A percentile compares a stretch with the other conserved stretches of the same genome.
These are phyloP conservation scores for Cenococcum geophilum DNA, from an alignment of 495 filamentous ascomycete species.

Conservation along the genomic window DNA sequence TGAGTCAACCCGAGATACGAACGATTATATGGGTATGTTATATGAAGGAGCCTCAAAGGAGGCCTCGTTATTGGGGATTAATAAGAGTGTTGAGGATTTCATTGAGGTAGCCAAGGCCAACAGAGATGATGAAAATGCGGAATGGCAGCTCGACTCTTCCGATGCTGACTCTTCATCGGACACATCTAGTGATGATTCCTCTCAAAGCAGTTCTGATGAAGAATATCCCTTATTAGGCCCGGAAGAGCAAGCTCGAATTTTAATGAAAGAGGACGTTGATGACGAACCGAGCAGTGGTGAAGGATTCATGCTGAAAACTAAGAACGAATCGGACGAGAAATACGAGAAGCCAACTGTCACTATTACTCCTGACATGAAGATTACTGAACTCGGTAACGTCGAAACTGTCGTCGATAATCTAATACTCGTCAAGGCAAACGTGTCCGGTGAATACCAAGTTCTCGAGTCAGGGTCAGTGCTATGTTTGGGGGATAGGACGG, in stretches of 20 bases:
- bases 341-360: constrained; percentile 66
- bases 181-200: constrained; percentile 42
- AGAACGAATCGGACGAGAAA: constrained; percentile 55
- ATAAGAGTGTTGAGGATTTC: constrained; percentile 28
- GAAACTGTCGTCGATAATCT: constrained; percentile 68
- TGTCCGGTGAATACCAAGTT: constrained; percentile 72
- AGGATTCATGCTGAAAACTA: constrained; percentile 62
- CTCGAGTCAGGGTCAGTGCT: constrained; percentile 77
- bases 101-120: constrained; percentile 41
- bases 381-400: constrained; percentile 65
- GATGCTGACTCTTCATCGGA: constrained; percentile 46
- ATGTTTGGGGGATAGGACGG: constrained; percentile 64
- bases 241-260: constrained; percentile 69
- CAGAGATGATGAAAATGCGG: constrained; percentile 59
- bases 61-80: not conserved
- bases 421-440: constrained; percentile 71
- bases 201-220: constrained; percentile 48
- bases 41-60: not conserved
- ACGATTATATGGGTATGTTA: no score
- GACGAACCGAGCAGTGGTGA: constrained; percentile 54
- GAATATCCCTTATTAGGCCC: constrained; percentile 66
- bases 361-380: constrained; percentile 67
- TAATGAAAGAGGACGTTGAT: constrained; percentile 74
- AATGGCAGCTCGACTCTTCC: constrained; percentile 64
- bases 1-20: no score